Conservation (phyloP, 2,329 filamentous ascomycete genomes). For the Metarhizium rileyi region DNA sequence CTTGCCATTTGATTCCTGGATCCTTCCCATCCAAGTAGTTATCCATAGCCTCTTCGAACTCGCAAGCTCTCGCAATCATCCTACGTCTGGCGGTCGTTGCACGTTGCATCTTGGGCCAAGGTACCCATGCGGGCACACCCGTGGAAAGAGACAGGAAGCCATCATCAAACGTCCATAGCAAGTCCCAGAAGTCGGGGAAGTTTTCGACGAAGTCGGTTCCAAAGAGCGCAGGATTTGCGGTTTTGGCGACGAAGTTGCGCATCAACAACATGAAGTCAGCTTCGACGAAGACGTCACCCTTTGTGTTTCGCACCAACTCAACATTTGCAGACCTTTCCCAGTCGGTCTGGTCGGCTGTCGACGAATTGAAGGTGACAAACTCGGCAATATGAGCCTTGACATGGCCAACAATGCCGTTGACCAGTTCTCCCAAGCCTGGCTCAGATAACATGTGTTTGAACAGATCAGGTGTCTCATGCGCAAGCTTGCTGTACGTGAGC, state of each 20-base stretch:
- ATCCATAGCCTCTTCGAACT: conserved; percentile 27
- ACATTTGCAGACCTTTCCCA: conserved; percentile 28
- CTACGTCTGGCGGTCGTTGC: conserved; percentile 20
- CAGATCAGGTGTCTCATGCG: conserved; percentile 17
- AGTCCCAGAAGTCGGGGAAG: conserved; percentile 27
- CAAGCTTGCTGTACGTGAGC: conserved; percentile 21
- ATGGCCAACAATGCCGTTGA: conserved; percentile 10
- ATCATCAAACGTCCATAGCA: conserved; percentile 28
- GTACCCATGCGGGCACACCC: conserved; percentile 22
- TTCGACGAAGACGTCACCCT: conserved; percentile 20
- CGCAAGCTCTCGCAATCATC: conserved; percentile 19
- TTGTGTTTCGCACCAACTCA: conserved; percentile 18
- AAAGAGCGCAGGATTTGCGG: conserved; percentile 25
- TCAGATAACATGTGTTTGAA: conserved; percentile 19
- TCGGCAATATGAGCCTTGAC: conserved; percentile 23
- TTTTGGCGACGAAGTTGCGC: conserved; percentile 25
- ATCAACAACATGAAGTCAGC: conserved; percentile 24
- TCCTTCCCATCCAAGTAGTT: conserved; percentile 22
- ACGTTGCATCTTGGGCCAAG: conserved; percentile 21
- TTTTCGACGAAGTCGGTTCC: conserved; percentile 33
- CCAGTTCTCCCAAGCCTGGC: conserved; percentile 15
- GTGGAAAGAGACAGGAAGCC: conserved; percentile 22
- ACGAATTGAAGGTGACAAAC: conserved; percentile 28
- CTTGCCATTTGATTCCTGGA: conserved; percentile 24
- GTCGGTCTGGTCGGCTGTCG: conserved; percentile 26